phyloP scores from a whole-genome alignment of 2,329 filamentous ascomycete genomes.

The Ophiostoma triangulosporum region DNA sequence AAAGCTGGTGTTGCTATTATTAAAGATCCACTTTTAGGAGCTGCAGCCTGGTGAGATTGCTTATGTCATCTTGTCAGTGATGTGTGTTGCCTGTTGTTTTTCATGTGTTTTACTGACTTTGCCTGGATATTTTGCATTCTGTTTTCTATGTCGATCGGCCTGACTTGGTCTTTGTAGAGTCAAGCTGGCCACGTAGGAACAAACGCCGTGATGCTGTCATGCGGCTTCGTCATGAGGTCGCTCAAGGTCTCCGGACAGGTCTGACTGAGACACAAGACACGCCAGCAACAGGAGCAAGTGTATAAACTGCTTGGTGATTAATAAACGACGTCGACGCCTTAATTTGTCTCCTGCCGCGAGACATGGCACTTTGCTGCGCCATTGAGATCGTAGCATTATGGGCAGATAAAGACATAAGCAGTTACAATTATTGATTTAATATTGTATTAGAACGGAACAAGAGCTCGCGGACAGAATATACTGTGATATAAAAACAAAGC shows the following conservation, averaged over 20 bases:
- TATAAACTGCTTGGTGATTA: background rate
- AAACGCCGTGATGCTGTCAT: background rate
- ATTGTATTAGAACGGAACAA: too few species aligned
- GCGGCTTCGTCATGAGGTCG: background rate
- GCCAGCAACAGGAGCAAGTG: background rate
- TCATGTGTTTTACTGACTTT: too few species aligned
- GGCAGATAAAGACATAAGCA: too few species aligned
- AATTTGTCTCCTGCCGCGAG: too few species aligned
- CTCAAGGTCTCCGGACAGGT: background rate
- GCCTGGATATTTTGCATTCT: too few species aligned
- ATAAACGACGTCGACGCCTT: background rate
- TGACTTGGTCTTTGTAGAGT: background rate
- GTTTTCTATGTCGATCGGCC: background rate
- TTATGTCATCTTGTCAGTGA: background rate
- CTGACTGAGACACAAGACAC: background rate
- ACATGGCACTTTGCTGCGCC: too few species aligned
- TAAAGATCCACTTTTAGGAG: background rate
- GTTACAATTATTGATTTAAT: too few species aligned
- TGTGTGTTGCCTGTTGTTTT: background rate
- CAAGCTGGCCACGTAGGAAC: background rate
- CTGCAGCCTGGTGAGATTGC: background rate
- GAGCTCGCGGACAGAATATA: too few species aligned
- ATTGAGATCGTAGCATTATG: too few species aligned
- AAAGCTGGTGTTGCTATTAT: background rate
- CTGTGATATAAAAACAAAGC: too few species aligned